Evolutionary conservation across 106 monocot genomes (phyloP).

Genomic region (Dactylorhiza incarnata): DNA sequence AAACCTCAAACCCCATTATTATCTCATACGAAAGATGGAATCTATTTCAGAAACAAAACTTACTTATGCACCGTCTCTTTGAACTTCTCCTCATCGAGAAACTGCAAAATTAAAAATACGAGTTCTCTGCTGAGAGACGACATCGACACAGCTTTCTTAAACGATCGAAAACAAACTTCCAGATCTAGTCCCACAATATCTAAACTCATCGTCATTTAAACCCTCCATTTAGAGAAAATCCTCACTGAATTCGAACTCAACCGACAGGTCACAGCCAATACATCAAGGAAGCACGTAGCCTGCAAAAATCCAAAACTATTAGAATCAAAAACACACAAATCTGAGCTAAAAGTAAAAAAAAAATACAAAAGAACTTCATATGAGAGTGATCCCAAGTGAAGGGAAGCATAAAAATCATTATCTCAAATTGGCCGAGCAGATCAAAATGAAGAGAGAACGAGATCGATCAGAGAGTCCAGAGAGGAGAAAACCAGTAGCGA

Average conservation of each 20-base stretch:
- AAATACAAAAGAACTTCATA: no score
- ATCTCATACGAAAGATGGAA: conserved; percentile 1
- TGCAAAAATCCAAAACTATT: no score
- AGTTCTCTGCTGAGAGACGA: conserved; percentile 44
- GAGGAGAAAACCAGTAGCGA: no score
- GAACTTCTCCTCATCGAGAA: conserved; percentile 55
- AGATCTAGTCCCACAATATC: neutral
- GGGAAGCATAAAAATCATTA: no score
- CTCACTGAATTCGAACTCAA: neutral
- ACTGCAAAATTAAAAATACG: conserved; percentile 43
- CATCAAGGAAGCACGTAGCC: no score
- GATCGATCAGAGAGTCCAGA: no score
- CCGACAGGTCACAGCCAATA: neutral
- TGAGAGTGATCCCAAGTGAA: no score
- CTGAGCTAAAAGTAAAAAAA: no score
- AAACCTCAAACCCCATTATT: conserved; percentile 9
- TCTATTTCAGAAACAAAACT: conserved; percentile 7
- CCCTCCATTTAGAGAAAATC: neutral
- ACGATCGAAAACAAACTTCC: neutral
- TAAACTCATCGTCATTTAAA: neutral
- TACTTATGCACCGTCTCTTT: conserved; percentile 48
- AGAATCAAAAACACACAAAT: no score
- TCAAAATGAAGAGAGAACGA: no score
- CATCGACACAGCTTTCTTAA: conserved; percentile 16
- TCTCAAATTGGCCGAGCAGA: no score